These are phyloP conservation scores for Sarocladium oryzae DNA, from an alignment of 2,329 filamentous ascomycete genomes.

Conservation along the genomic window DNA sequence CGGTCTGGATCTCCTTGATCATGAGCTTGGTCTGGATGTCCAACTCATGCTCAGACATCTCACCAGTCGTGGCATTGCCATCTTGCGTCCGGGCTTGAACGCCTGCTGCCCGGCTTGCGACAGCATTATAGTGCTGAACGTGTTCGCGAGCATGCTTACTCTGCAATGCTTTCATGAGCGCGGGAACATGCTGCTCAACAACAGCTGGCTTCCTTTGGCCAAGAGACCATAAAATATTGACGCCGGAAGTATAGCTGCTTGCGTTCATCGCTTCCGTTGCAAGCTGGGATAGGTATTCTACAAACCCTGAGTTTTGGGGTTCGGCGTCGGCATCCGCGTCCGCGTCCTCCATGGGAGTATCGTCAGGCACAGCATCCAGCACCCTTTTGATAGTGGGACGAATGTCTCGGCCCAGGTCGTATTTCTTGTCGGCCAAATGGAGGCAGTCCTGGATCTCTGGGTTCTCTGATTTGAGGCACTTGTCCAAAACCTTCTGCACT, in stretches of 20 bases:
- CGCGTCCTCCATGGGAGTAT: constrained; percentile 62
- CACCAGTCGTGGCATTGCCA: constrained; percentile 38
- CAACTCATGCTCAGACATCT: constrained; percentile 69
- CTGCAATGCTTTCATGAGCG: constrained; percentile 90
- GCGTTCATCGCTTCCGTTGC: constrained; percentile 82
- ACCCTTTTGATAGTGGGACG: constrained; percentile 73
- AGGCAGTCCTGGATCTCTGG: constrained; percentile 91
- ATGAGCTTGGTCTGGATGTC: constrained; percentile 88
- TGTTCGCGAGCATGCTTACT: constrained; percentile 90
- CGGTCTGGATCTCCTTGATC: constrained; percentile 90
- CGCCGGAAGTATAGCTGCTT: constrained; percentile 75
- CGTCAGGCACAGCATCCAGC: constrained; percentile 82
- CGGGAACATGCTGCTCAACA: constrained; percentile 81
- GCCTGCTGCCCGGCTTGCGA: constrained; percentile 44
- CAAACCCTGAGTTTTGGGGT: constrained; percentile 77
- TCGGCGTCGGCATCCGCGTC: constrained; percentile 83
- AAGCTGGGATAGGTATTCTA: constrained; percentile 75
- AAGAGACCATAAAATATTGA: constrained; percentile 91
- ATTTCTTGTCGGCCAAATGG: constrained; percentile 64
- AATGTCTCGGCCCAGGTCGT: constrained; percentile 63
- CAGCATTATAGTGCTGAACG: constrained; percentile 64
- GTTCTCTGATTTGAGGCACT: constrained; percentile 80
- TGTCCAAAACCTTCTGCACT: constrained; percentile 84
- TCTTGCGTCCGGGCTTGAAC: constrained; percentile 32
- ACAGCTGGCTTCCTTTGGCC: constrained; percentile 77